Conservation (phyloP, 495 filamentous ascomycete species). For the Tuber aestivum region DNA sequence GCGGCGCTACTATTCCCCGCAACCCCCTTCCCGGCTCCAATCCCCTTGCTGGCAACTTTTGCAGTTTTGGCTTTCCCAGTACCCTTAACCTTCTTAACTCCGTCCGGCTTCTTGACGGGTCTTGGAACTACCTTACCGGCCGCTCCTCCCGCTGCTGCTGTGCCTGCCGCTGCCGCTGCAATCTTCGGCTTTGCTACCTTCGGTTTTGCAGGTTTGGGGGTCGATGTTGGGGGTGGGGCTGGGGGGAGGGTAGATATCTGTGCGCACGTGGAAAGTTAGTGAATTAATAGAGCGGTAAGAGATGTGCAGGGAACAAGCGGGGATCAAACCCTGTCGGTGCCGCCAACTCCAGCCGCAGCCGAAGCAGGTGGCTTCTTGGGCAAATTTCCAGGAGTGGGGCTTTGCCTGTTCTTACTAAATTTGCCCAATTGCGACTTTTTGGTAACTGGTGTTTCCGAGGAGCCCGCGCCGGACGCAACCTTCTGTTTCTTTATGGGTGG, state of each 20-base stretch:
- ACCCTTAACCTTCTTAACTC: background rate
- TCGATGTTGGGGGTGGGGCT: slow-evolving; percentile 17
- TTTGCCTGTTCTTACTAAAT: slow-evolving; percentile 23
- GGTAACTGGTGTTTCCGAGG: slow-evolving; percentile 4
- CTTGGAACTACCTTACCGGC: slow-evolving; percentile 31
- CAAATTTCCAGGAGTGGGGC: slow-evolving; percentile 23
- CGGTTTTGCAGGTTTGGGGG: slow-evolving; percentile 25
- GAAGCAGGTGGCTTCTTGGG: slow-evolving; percentile 8
- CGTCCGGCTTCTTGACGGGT: background rate
- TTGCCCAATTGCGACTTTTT: slow-evolving; percentile 35
- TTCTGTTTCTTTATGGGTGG: slow-evolving; percentile 38
- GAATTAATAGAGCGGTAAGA: background rate
- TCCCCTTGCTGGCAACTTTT: background rate
- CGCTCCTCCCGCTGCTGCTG: slow-evolving; percentile 6
- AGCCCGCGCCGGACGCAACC: background rate
- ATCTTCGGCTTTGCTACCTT: slow-evolving; percentile 33
- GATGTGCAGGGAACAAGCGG: background rate
- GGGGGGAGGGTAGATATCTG: slow-evolving; percentile 25
- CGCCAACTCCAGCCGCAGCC: background rate
- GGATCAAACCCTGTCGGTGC: slow-evolving; percentile 30
- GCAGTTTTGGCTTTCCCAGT: background rate
- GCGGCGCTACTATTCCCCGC: background rate
- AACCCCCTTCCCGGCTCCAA: background rate
- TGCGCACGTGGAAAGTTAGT: slow-evolving; percentile 7
- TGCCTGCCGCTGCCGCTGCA: slow-evolving; percentile 14